Evolutionary conservation across 441 rosid species (phyloP), one percentile per base, ranked within the genome.

Genomic region (Mallotus repandus): DNA sequence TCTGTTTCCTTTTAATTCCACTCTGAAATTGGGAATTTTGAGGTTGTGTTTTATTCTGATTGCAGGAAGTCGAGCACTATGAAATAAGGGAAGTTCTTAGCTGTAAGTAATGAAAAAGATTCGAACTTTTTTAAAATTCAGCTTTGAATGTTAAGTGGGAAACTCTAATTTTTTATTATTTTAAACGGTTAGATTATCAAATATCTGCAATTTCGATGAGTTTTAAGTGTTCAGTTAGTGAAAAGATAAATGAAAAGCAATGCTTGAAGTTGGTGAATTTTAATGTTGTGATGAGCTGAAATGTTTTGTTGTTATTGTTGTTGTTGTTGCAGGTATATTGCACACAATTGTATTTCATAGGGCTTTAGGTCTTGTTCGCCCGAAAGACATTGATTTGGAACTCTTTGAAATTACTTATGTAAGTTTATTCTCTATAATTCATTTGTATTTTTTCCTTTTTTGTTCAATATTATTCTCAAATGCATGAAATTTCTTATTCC

Each of bases 361-460:
- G 63, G 99, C 99, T 5, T 83, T 95, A 71, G 99, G 99, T 75
- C 92, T 93, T 35, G 83, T 95, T 74, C 88, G 95, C 74, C 98
- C 98, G 21, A 95, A 89, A 79, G 99, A 91, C 68, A 78, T 92
- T 60, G 98, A 95, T 84, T 81, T 95, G 82, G 99, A 91, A 75
- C 92, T 89, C 69, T 95, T 92, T 19, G 97, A 92, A 2, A 89
- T 95, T 72, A 95, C 98, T 8, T 93, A 91, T 76, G 98, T 95
- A 79, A 86, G 88, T 78, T 53, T 3, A 68, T 55, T 54, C n/a
- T 66, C 18, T 18, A 15, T n/a, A 25, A 29, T 29, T 49, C 45
- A 45, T 57, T 12, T 48, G 15, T 15, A 11, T 14, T 25, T 29
- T 29, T 29, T 29, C 32, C 3, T 29, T 29, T 29, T 4, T 68